Evolutionary conservation across 768 basidiomycete species (phyloP).

Genomic region (Nevesoporus exiguus): DNA sequence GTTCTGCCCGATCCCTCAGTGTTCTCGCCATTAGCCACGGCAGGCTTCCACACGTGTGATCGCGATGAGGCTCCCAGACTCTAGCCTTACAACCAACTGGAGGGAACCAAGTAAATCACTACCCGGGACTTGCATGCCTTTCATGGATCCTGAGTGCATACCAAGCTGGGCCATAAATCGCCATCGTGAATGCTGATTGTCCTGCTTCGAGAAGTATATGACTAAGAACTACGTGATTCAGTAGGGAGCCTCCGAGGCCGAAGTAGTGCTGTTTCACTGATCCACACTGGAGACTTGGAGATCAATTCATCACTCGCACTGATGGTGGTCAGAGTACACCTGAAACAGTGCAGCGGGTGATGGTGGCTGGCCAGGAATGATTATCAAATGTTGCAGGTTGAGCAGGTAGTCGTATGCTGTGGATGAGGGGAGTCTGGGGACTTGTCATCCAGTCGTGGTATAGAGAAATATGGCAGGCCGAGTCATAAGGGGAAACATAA

Average conservation of each 20-base stretch:
- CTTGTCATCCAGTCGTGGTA: constrained; percentile 63
- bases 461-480: constrained; percentile 49
- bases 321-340: neutral
- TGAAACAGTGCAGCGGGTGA: neutral
- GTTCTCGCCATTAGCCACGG: too few relatives aligned
- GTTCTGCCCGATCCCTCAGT: too few relatives aligned
- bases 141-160: constrained; percentile 36
- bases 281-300: constrained; percentile 18
- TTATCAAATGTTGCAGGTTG: neutral
- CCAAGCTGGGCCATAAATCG: constrained; percentile 47
- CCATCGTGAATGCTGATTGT: neutral
- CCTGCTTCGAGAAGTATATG: neutral
- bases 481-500: constrained; percentile 33
- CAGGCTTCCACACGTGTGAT: too few relatives aligned
- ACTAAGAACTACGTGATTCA: constrained; percentile 48
- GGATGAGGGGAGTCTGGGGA: constrained; percentile 80
- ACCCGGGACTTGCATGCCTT: constrained; percentile 44
- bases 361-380: neutral
- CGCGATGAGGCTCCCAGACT: constrained; percentile 69
- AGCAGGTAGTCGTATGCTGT: constrained; percentile 39
- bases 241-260: constrained; percentile 40
- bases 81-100: constrained; percentile 49
- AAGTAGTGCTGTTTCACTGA: constrained; percentile 10
- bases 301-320: too few relatives aligned
- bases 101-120: constrained; percentile 51